These are phyloP conservation scores for Pseudogymnoascus sp. DNA, from an alignment of 2,329 filamentous ascomycete genomes.

Conservation along the genomic window DNA sequence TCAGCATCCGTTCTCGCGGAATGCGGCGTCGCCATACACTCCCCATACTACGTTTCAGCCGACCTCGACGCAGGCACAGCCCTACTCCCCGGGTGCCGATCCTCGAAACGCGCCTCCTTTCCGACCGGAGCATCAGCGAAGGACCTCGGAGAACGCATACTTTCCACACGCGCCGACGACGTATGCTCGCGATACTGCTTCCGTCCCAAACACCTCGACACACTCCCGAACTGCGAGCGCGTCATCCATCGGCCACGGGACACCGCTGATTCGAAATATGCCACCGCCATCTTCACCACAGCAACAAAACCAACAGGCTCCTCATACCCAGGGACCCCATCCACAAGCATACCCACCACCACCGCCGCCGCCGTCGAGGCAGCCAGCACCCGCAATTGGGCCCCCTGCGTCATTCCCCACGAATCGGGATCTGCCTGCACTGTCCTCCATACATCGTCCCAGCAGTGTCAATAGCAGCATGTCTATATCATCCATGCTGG, in stretches of 20 bases:
- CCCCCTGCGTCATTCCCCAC: constrained; percentile 35
- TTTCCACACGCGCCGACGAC: constrained; percentile 21
- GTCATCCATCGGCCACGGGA: constrained; percentile 27
- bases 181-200: constrained; percentile 24
- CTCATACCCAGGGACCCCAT: constrained; percentile 34
- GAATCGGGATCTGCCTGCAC: constrained; percentile 46
- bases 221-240: constrained; percentile 27
- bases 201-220: constrained; percentile 20
- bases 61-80: constrained; percentile 19
- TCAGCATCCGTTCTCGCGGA: constrained; percentile 26
- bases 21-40: constrained; percentile 27
- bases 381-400: constrained; percentile 34
- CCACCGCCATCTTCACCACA: constrained; percentile 43
- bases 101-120: constrained; percentile 21
- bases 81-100: constrained; percentile 26
- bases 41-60: constrained; percentile 24
- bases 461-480: constrained; percentile 43
- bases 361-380: constrained; percentile 28
- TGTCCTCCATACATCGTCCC: constrained; percentile 44
- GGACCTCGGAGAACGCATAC: constrained; percentile 28
- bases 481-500: constrained; percentile 68
- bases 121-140: constrained; percentile 26
- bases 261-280: constrained; percentile 31
- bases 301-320: constrained; percentile 31
- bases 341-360: constrained; percentile 25